These are phyloP conservation scores for Starmera quercuum DNA, from an alignment of 805 yeast genomes.

Conservation along the genomic window DNA sequence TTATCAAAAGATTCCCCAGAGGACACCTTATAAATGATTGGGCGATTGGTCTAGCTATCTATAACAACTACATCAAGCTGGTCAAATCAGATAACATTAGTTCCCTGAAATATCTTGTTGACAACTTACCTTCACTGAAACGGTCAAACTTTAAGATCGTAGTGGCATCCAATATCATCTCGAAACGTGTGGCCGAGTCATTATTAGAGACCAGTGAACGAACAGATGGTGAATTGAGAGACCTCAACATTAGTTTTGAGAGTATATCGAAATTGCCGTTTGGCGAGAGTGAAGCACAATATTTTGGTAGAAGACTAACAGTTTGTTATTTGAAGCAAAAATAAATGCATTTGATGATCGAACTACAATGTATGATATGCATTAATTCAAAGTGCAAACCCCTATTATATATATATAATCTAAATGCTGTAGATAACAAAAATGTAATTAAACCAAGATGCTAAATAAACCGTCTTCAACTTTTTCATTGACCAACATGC, in stretches of 20 bases:
- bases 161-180: conserved; percentile 47
- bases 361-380: background rate
- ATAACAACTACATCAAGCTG: conserved; percentile 38
- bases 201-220: conserved; percentile 11
- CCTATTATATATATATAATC: too few relatives aligned
- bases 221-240: background rate
- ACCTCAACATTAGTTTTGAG: conserved; percentile 18
- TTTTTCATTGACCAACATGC: too few relatives aligned
- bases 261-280: conserved; percentile 31
- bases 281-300: conserved; percentile 38
- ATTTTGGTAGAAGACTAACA: conserved; percentile 10
- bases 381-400: too few relatives aligned
- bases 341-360: background rate
- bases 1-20: conserved; percentile 38
- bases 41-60: conserved; percentile 53
- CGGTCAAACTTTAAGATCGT: conserved; percentile 28
- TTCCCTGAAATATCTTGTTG: conserved; percentile 32
- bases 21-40: conserved; percentile 37
- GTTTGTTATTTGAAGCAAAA: background rate
- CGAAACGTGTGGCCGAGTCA: conserved; percentile 32
- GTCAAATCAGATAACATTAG: conserved; percentile 16
- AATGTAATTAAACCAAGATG: too few relatives aligned
- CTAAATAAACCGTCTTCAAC: too few relatives aligned
- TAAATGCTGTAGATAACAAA: too few relatives aligned
- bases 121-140: conserved; percentile 36